A percentile compares a stretch with the other conserved stretches of the same genome.
These are phyloP conservation scores for Fusarium sp. DNA, from an alignment of 2,329 filamentous ascomycete species.

Conservation along the genomic window DNA sequence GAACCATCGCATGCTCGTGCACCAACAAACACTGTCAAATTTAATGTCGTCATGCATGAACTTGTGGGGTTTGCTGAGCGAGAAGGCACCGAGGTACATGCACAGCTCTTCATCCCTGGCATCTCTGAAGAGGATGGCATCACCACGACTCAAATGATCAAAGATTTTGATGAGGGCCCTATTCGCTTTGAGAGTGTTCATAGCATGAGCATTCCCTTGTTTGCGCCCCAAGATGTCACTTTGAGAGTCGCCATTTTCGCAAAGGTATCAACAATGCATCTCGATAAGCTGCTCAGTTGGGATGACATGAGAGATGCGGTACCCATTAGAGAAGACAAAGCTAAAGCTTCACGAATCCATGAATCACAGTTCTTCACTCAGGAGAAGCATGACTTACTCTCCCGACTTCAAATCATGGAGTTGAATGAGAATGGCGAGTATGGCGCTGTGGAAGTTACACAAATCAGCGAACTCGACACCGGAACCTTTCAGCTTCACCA, in stretches of 20 bases:
- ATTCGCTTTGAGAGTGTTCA: constrained; percentile 98
- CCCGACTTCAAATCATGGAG: constrained; percentile 88
- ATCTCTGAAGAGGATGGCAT: constrained; percentile 91
- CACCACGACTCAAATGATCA: constrained; percentile 95
- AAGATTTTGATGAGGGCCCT: constrained; percentile 91
- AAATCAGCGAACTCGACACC: constrained; percentile 84
- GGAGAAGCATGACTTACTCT: constrained; percentile 93
- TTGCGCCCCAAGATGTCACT: constrained; percentile 76
- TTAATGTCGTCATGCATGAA: constrained; percentile 99
- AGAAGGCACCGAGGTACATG: constrained; percentile 95
- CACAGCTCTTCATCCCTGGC: constrained; percentile 94
- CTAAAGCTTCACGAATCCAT: constrained; percentile 77
- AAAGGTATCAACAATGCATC: constrained; percentile 89
- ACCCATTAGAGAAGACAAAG: constrained; percentile 65
- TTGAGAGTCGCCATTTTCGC: constrained; percentile 93
- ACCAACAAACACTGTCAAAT: constrained; percentile 92
- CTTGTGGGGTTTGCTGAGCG: constrained; percentile 94
- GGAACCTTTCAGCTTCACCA: constrained; percentile 97
- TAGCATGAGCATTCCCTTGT: constrained; percentile 93
- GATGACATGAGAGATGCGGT: constrained; percentile 94
- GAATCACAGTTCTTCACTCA: constrained; percentile 95
- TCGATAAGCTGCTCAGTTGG: constrained; percentile 98
- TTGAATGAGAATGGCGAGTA: constrained; percentile 93
- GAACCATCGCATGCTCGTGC: constrained; percentile 95
- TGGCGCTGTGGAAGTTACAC: constrained; percentile 90